A percentile compares a stretch with the other conserved stretches of the same genome.
Evolutionary conservation across 768 basidiomycete genomes (phyloP).

Genomic region (Amanita brunnescens): DNA sequence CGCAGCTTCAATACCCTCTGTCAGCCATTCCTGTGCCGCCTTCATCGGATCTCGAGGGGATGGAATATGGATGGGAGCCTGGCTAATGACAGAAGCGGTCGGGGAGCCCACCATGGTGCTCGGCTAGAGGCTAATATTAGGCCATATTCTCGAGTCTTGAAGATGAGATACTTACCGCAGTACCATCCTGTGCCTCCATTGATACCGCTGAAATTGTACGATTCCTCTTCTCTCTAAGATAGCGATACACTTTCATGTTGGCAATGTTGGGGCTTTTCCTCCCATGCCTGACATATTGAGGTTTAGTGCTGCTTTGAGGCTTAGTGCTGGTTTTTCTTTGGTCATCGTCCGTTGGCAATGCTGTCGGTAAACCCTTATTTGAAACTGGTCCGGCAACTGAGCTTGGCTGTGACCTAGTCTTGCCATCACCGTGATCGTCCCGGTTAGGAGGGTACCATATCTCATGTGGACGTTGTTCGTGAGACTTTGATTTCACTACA

Average conservation of each 20-base stretch:
- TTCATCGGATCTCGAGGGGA: constrained; percentile 59
- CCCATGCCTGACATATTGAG: neutral
- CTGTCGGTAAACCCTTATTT: neutral
- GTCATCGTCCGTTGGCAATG: constrained; percentile 5
- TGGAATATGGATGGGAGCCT: constrained; percentile 31
- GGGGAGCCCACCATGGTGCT: constrained; percentile 74
- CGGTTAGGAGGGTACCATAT: constrained; percentile 18
- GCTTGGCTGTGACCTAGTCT: constrained; percentile 21
- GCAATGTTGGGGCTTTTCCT: neutral
- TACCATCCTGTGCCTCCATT: constrained; percentile 71
- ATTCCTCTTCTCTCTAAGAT: constrained; percentile 47
- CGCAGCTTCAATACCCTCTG: constrained; percentile 45
- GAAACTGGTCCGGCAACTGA: neutral
- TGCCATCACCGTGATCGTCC: constrained; percentile 23
- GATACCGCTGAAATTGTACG: constrained; percentile 68
- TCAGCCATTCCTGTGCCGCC: constrained; percentile 67
- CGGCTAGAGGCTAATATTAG: constrained; percentile 28
- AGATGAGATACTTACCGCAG: constrained; percentile 46
- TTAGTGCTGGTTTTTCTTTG: neutral
- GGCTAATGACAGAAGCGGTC: constrained; percentile 59
- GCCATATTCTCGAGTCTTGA: neutral
- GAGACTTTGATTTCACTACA: constrained; percentile 34
- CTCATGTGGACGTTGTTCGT: constrained; percentile 31
- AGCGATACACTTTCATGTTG: constrained; percentile 45
- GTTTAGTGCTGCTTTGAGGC: neutral